phyloP scores from a whole-genome alignment of 208 protist genomes.

The Naegleria fowleri region DNA sequence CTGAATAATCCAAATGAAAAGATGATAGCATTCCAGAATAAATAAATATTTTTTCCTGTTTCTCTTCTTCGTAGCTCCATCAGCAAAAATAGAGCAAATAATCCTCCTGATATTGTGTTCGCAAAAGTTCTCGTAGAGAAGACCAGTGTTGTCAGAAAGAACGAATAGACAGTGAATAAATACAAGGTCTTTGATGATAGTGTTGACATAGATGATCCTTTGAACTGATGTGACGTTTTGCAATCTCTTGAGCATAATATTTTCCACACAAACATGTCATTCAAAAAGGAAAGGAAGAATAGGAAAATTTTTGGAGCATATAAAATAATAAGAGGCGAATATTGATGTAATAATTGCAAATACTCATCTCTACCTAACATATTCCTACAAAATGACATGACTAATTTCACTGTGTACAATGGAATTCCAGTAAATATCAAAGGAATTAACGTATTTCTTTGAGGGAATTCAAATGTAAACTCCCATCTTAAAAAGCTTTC shows the following conservation, averaged over 20 bases:
- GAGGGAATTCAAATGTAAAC: not conserved
- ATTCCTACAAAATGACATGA: not conserved
- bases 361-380: not conserved
- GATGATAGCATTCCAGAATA: not conserved
- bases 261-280: not conserved
- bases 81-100: not conserved
- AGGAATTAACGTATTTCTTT: slow-evolving; percentile 1
- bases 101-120: not conserved
- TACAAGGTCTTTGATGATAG: not conserved
- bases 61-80: not conserved
- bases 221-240: not conserved
- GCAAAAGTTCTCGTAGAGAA: slow-evolving; percentile 1
- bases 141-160: not conserved
- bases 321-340: not conserved
- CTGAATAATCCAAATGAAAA: not conserved
- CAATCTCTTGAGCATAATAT: not conserved
- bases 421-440: not conserved
- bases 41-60: not conserved
- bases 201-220: not conserved
- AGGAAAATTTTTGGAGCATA: not conserved
- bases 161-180: not conserved
- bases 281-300: not conserved
- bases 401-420: not conserved
- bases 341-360: not conserved
- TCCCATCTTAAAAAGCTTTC: slow-evolving; percentile 2